These are phyloP conservation scores for Cyclotella baltica DNA, from an alignment of 108 stramenopile genomes.

Conservation along the genomic window DNA sequence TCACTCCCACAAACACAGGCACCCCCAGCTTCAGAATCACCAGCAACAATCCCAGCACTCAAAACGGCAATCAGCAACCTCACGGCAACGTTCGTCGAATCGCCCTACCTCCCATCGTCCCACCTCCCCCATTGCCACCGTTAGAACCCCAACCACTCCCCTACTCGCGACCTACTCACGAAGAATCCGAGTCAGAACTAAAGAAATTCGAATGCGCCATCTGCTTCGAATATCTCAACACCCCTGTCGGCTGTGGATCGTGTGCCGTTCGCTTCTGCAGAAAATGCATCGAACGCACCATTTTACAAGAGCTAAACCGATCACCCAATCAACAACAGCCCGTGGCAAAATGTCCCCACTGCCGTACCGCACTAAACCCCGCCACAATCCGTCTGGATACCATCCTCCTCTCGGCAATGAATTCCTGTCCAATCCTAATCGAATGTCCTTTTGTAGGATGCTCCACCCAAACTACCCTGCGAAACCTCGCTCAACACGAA, in stretches of 20 bases:
- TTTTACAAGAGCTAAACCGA: slow-evolving; percentile 9
- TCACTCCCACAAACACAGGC: background rate
- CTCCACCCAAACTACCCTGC: slow-evolving; percentile 6
- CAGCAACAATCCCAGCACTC: background rate
- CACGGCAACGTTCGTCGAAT: background rate
- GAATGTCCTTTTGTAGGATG: slow-evolving; percentile 48
- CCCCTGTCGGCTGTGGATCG: slow-evolving; percentile 55
- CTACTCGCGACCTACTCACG: background rate
- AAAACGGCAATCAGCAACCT: background rate
- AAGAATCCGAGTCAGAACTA: background rate
- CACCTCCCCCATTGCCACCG: slow-evolving; percentile 5
- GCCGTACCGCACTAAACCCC: slow-evolving; percentile 24
- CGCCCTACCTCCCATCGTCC: background rate
- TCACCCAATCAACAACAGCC: background rate
- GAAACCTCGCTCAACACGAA: slow-evolving; percentile 32
- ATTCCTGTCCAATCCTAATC: slow-evolving; percentile 19
- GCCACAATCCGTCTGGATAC: slow-evolving; percentile 27
- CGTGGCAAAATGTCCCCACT: slow-evolving; percentile 44
- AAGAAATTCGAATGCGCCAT: slow-evolving; percentile 55
- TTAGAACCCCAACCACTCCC: slow-evolving; percentile 6
- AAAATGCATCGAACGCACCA: slow-evolving; percentile 31
- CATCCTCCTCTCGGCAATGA: slow-evolving; percentile 25
- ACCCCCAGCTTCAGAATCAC: background rate
- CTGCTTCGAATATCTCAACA: slow-evolving; percentile 51
- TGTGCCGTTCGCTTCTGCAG: slow-evolving; percentile 50